Evolutionary conservation across 2,329 filamentous ascomycete species (phyloP).

Genomic region (Dactylellina haptotyla): DNA sequence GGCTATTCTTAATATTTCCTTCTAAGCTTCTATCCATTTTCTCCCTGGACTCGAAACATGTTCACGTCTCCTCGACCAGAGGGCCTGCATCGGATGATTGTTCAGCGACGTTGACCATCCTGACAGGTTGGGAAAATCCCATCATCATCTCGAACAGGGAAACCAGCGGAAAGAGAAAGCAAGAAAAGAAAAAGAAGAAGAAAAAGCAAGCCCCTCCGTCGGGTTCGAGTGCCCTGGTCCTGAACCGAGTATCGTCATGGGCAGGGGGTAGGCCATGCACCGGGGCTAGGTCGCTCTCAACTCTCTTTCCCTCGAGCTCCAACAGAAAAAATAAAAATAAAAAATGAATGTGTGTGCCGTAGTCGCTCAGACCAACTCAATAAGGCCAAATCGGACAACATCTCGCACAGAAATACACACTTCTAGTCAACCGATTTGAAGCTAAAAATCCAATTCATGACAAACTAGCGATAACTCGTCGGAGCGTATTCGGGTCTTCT

Average conservation of each 20-base stretch:
- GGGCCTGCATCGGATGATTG: background rate
- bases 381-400: conserved; percentile 14
- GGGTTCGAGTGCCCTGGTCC: conserved; percentile 34
- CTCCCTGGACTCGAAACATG: background rate
- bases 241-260: conserved; percentile 54
- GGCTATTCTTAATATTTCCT: background rate
- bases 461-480: conserved; percentile 2
- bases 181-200: conserved; percentile 11
- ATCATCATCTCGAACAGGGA: background rate
- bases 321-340: too few relatives aligned
- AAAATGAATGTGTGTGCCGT: background rate
- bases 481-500: conserved; percentile 20
- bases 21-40: background rate
- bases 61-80: background rate
- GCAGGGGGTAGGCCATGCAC: conserved; percentile 39
- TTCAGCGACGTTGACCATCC: too few relatives aligned
- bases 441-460: conserved; percentile 8
- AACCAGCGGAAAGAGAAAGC: background rate
- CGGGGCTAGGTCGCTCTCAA: conserved; percentile 13
- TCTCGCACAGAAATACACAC: background rate
- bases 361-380: conserved; percentile 14
- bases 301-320: background rate
- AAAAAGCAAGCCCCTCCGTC: conserved; percentile 3
- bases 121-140: background rate
- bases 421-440: background rate